A percentile compares a stretch with the other conserved stretches of the same genome.
Conservation (phyloP, 257 asterid genomes). For the Cynanchum wilfordii region DNA sequence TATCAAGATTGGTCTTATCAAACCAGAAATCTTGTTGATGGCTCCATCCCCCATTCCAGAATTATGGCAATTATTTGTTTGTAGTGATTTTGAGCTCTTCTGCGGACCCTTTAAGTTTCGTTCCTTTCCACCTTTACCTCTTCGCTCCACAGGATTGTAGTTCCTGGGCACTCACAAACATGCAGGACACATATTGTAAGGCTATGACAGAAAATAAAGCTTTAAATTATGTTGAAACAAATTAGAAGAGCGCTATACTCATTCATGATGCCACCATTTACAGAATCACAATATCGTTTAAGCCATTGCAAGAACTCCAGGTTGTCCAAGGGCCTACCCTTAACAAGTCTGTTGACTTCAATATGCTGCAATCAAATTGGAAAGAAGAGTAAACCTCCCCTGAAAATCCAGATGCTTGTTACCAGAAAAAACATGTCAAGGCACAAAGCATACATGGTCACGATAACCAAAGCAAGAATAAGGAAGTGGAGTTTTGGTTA, state of each 20-base stretch:
- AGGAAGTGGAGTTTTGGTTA: neutral
- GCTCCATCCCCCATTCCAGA: constrained; percentile 40
- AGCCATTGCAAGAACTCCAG: constrained; percentile 96
- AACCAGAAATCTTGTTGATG: constrained; percentile 41
- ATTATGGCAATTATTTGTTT: constrained; percentile 47
- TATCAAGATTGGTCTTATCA: constrained; percentile 12
- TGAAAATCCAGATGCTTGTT: neutral
- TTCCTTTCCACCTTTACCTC: constrained; percentile 75
- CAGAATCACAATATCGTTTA: constrained; percentile 84
- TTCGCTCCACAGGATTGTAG: constrained; percentile 79
- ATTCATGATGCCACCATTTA: constrained; percentile 79
- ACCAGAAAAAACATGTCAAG: no score
- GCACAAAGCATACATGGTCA: neutral
- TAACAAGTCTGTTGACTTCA: constrained; percentile 86
- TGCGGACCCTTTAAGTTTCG: constrained; percentile 48
- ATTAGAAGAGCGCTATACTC: constrained; percentile 44
- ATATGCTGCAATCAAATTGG: constrained; percentile 56
- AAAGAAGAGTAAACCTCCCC: neutral
- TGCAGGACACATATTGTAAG: constrained; percentile 12
- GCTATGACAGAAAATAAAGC: neutral
- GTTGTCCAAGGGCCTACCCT: constrained; percentile 90
- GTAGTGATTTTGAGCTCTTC: constrained; percentile 64
- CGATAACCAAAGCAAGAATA: neutral
- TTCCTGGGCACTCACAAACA: constrained; percentile 43
- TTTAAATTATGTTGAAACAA: constrained; percentile 4